phyloP scores from a whole-genome alignment of 2,329 filamentous ascomycete genomes.

The Fusarium sp. region DNA sequence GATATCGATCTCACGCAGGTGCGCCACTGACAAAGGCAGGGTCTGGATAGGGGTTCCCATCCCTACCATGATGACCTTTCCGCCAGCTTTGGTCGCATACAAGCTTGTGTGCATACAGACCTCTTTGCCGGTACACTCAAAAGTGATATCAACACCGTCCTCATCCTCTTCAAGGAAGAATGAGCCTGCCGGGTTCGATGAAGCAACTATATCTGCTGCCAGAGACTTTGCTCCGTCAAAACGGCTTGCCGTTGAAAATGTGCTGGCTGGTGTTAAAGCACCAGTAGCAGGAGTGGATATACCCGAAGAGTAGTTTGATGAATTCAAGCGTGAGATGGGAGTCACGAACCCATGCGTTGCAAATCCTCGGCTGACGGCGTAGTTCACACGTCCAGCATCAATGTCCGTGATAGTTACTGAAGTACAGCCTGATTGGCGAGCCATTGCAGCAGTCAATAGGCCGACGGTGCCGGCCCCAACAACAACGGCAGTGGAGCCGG shows the following conservation, averaged over 20 bases:
- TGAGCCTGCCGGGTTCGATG: conserved; percentile 47
- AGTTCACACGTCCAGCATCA: conserved; percentile 68
- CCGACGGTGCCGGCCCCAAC: conserved; percentile 74
- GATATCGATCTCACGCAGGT: conserved; percentile 80
- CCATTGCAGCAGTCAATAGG: conserved; percentile 71
- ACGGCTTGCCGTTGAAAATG: conserved; percentile 59
- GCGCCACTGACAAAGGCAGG: conserved; percentile 76
- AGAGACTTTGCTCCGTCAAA: conserved; percentile 63
- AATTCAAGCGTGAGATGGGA: conserved; percentile 56
- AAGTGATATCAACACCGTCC: conserved; percentile 74
- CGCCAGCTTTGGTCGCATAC: conserved; percentile 76
- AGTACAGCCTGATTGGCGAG: conserved; percentile 68
- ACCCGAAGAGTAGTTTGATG: conserved; percentile 60
- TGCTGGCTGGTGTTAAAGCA: conserved; percentile 57
- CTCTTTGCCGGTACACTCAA: conserved; percentile 83
- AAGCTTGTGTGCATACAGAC: conserved; percentile 80
- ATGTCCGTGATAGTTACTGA: conserved; percentile 71
- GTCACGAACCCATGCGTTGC: conserved; percentile 70
- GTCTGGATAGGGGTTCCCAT: conserved; percentile 84
- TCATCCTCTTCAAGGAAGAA: conserved; percentile 67
- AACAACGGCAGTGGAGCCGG: conserved; percentile 68
- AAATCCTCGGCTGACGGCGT: conserved; percentile 68
- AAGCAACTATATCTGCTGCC: conserved; percentile 61
- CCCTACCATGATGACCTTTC: conserved; percentile 79
- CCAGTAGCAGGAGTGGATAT: conserved; percentile 58